phyloP scores from a whole-genome alignment of 2,329 filamentous ascomycete genomes.

The Grosmannia serpens region DNA sequence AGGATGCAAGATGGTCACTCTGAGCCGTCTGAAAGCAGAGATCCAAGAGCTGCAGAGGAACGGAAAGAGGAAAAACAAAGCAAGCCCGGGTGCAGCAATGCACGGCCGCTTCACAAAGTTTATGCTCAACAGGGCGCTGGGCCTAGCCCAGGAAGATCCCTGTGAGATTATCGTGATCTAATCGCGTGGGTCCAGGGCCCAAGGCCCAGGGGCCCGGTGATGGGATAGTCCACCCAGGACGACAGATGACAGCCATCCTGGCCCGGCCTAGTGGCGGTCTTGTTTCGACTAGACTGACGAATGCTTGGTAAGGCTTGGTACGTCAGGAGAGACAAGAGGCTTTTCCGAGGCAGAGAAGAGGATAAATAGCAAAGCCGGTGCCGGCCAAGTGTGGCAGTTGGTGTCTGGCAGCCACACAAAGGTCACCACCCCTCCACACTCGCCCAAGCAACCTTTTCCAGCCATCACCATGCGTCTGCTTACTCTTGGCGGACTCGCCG shows the following conservation, averaged over 20 bases:
- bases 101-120: background rate
- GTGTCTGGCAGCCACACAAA: no score
- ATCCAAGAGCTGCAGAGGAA: no score
- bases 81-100: background rate
- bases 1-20: no score
- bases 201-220: no score
- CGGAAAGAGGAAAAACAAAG: background rate
- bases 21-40: no score
- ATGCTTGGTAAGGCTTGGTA: background rate
- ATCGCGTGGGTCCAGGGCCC: background rate
- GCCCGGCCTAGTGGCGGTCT: background rate
- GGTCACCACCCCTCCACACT: background rate
- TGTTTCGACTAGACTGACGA: background rate
- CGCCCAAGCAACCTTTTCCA: background rate
- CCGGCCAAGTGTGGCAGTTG: background rate
- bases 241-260: background rate
- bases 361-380: background rate
- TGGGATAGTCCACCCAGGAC: background rate
- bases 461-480: background rate
- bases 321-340: background rate
- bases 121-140: background rate
- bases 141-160: background rate
- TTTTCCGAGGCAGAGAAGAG: background rate
- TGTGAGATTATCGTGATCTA: background rate
- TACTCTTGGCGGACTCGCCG: background rate